Percentiles rank a stretch among this genome's conserved stretches.
Evolutionary conservation across 2,329 filamentous ascomycete species (phyloP).

Genomic region (Fusarium domesticum): DNA sequence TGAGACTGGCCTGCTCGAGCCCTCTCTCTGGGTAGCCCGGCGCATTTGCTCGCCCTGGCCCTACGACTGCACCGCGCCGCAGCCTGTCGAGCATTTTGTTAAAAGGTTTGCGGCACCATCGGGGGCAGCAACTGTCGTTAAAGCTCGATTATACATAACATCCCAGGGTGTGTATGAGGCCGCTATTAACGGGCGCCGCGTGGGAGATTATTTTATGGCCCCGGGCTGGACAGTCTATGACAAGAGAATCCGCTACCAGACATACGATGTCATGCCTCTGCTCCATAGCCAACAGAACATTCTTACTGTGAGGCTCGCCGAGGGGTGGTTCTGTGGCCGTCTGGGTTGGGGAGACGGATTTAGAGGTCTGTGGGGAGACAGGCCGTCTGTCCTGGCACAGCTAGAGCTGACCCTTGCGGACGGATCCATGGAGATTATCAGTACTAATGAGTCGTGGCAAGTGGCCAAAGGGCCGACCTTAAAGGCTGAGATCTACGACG

Average conservation of each 20-base stretch:
- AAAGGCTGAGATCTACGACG: conserved; percentile 1
- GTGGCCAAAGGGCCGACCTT: conserved; percentile 28
- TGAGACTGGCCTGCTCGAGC: neutral
- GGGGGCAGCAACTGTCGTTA: neutral
- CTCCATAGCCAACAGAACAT: conserved; percentile 36
- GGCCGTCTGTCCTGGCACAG: conserved; percentile 36
- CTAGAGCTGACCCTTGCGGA: conserved; percentile 35
- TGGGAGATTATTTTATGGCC: conserved; percentile 41
- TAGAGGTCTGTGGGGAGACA: conserved; percentile 35
- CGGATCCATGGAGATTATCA: conserved; percentile 26
- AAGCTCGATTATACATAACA: conserved; percentile 41
- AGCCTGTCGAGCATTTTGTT: neutral
- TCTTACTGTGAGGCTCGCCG: conserved; percentile 42
- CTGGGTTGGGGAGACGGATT: conserved; percentile 22
- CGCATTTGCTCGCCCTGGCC: too few relatives aligned
- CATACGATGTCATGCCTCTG: conserved; percentile 46
- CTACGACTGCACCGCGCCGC: neutral
- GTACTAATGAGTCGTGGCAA: conserved; percentile 34
- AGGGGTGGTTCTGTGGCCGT: conserved; percentile 47
- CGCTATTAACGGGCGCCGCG: conserved; percentile 42
- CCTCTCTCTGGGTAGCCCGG: neutral
- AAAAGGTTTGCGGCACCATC: neutral
- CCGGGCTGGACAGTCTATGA: conserved; percentile 52
- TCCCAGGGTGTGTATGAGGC: conserved; percentile 44
- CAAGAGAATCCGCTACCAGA: conserved; percentile 48